These are phyloP conservation scores for Schizopora paradoxa DNA, from an alignment of 1,284 basidiomycete genomes.

Conservation along the genomic window DNA sequence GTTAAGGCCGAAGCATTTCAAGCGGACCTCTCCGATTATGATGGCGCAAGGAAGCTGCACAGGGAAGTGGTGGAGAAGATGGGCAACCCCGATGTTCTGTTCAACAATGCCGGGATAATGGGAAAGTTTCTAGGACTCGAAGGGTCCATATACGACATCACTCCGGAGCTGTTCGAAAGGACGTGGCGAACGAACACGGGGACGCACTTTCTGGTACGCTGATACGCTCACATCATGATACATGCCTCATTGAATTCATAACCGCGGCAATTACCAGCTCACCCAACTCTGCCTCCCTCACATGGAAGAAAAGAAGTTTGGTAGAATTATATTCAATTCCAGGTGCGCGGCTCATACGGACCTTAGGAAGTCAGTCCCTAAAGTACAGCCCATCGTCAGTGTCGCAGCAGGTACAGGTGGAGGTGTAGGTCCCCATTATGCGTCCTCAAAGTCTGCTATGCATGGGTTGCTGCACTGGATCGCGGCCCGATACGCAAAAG, in stretches of 20 bases:
- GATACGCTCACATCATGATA: not conserved
- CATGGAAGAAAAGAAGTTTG: conserved; percentile 45
- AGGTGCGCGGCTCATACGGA: conserved; percentile 31
- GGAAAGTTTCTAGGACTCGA: conserved; percentile 38
- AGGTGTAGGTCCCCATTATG: conserved; percentile 51
- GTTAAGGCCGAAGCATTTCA: conserved; percentile 40
- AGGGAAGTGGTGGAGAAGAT: conserved; percentile 37
- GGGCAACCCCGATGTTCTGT: conserved; percentile 46
- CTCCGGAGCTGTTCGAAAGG: conserved; percentile 41
- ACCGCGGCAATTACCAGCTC: conserved; percentile 28
- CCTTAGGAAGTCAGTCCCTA: not conserved
- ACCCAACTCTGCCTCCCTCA: conserved; percentile 46
- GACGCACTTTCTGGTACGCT: conserved; percentile 37
- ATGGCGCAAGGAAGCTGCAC: conserved; percentile 39
- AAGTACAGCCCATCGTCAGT: conserved; percentile 21
- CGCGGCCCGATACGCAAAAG: conserved; percentile 45
- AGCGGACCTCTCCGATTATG: conserved; percentile 43
- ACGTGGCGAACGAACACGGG: conserved; percentile 47
- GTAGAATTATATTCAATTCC: conserved; percentile 45
- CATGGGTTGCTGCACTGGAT: conserved; percentile 53
- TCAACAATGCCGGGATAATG: conserved; percentile 45
- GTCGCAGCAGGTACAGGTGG: conserved; percentile 43
- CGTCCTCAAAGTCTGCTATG: conserved; percentile 50
- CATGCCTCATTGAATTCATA: not conserved
- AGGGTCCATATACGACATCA: conserved; percentile 41